Conservation (phyloP, 768 basidiomycete species). For the Boletus rubroflammeus region DNA sequence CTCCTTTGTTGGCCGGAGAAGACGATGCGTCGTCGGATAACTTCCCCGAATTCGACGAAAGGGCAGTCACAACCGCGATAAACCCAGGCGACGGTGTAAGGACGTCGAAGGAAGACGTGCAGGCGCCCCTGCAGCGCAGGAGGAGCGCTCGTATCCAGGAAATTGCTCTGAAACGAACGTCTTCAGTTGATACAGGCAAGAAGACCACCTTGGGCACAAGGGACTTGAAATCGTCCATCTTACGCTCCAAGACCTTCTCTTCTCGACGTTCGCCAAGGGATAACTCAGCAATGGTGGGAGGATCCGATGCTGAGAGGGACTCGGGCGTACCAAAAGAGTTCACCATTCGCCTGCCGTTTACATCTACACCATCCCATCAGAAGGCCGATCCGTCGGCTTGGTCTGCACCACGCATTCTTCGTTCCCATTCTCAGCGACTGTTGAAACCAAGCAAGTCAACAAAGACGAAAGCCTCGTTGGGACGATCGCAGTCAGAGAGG, state of each 20-base stretch:
- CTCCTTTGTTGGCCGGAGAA: conserved; percentile 17
- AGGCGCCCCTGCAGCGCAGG: conserved; percentile 10
- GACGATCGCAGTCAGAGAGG: conserved; percentile 26
- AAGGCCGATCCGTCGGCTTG: neutral
- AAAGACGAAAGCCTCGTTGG: conserved; percentile 4
- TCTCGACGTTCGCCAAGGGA: neutral
- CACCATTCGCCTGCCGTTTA: conserved; percentile 25
- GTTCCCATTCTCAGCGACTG: conserved; percentile 26
- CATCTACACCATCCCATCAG: conserved; percentile 15
- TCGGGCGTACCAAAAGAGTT: conserved; percentile 10
- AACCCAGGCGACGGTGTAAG: neutral
- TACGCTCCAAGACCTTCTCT: conserved; percentile 11
- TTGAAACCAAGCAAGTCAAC: neutral
- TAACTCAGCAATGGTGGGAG: neutral
- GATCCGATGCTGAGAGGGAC: neutral
- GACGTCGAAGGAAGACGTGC: neutral
- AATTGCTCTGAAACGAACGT: conserved; percentile 10
- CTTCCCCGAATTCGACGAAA: neutral
- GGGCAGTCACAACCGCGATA: neutral
- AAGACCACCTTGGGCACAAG: neutral
- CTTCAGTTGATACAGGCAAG: conserved; percentile 2
- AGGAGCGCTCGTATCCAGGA: conserved; percentile 25
- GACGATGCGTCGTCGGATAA: neutral
- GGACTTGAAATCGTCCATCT: conserved; percentile 7
- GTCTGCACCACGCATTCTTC: conserved; percentile 22